Evolutionary conservation across 305 asterid species (phyloP), one percentile per base, ranked within the genome.

Genomic region (Andrographis paniculata): DNA sequence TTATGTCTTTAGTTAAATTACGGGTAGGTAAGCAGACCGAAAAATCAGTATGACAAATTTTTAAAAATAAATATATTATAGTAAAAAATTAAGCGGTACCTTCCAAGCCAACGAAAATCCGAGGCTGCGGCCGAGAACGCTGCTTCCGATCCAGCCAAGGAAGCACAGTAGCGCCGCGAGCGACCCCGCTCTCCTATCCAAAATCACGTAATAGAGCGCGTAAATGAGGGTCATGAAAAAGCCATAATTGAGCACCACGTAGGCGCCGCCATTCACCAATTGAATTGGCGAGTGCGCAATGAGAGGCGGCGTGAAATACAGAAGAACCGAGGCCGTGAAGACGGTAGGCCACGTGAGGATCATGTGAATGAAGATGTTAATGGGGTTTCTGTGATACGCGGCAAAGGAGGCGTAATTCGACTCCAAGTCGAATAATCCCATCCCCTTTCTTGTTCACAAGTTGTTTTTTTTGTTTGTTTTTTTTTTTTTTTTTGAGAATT

Each of bases 351-450:
- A 89, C 9, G 86, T 96, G 55, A 85, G 86, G 43, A 85, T 20
- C 77, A 79, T 74, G 46, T 91, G 99, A 44, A 91, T 51, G 35
- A 79, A 64, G 22, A 87, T 69, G 52, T 87, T 92, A 5, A 70
- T 33, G 6, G 88, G 93, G 72, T 92, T 84, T 72, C 74, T 83
- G 62, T 92, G 99, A 63, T 92, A 81, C 54, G 96, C 87, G 19
- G 96, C 99, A 42, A 87, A 92, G 71, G 84, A 87, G 1, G 95
- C 75, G 47, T 83, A 92, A 38, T 87, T 94, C 56, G 82, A 58
- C 44, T 92, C 99, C 56, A 92, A 75, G 75, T 92, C 94, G 41
- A 92, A 63, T 55, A 92, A 44, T 14, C 82, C 96, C 93, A 76
- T 78, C 46, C 54, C 16, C n/a, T n/a, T n/a, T n/a, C n/a, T n/a